phyloP scores from a whole-genome alignment of 1,139 yeast genomes.

The Diutina rugosa region DNA sequence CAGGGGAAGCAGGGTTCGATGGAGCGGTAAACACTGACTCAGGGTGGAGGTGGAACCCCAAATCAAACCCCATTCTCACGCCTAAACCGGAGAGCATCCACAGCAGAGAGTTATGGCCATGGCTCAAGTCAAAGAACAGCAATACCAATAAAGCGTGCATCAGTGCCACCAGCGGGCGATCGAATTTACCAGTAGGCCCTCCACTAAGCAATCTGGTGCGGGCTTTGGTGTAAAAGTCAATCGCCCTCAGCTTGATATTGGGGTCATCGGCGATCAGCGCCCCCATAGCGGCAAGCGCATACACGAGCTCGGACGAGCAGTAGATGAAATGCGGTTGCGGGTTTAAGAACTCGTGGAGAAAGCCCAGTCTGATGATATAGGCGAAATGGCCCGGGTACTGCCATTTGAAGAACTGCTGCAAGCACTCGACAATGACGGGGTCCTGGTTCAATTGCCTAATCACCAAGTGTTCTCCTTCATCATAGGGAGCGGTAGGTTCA shows the following conservation, averaged over 20 bases:
- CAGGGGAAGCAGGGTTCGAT: slow-evolving; percentile 1
- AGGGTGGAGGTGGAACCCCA: slow-evolving; percentile 9
- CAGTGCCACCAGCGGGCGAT: slow-evolving; percentile 7
- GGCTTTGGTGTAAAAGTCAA: slow-evolving; percentile 6
- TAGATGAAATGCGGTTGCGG: slow-evolving; percentile 5
- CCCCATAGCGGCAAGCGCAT: slow-evolving; percentile 9
- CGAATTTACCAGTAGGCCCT: slow-evolving; percentile 4
- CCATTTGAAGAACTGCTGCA: slow-evolving; percentile 6
- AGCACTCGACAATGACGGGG: background rate
- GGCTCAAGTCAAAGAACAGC: slow-evolving; percentile 8
- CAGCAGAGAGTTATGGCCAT: slow-evolving; percentile 8
- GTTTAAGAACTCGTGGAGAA: slow-evolving; percentile 6
- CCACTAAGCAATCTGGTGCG: slow-evolving; percentile 4
- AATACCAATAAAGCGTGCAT: slow-evolving; percentile 8
- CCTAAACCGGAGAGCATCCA: slow-evolving; percentile 10
- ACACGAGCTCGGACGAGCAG: slow-evolving; percentile 8
- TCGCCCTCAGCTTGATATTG: slow-evolving; percentile 4
- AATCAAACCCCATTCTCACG: slow-evolving; percentile 8
- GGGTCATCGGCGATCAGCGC: slow-evolving; percentile 6
- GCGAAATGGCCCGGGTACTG: slow-evolving; percentile 8
- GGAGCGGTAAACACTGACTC: slow-evolving; percentile 6
- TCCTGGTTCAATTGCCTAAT: background rate
- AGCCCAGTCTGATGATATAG: slow-evolving; percentile 8
- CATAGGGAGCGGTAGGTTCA: background rate
- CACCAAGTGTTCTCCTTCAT: background rate